phyloP scores from a whole-genome alignment of 495 filamentous ascomycete species.

The Terfezia boudieri region DNA sequence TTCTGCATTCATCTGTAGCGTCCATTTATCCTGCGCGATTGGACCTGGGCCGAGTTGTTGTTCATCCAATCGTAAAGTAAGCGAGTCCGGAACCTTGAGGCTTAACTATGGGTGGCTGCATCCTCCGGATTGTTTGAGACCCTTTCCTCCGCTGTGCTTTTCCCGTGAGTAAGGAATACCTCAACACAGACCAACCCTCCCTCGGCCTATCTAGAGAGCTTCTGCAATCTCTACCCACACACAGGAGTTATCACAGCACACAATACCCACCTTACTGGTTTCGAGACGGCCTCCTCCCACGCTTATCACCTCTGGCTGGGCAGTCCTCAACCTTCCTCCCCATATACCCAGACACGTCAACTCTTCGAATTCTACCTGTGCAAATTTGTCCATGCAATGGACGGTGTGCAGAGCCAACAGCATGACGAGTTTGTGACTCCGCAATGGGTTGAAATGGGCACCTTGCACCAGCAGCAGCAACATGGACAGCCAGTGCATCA shows the following conservation, averaged over 20 bases:
- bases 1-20: not conserved
- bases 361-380: not conserved
- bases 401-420: conserved; percentile 19
- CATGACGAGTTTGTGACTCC: conserved; percentile 28
- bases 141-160: conserved; percentile 10
- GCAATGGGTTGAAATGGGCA: conserved; percentile 30
- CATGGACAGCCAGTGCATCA: conserved; percentile 18
- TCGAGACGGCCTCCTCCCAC: not conserved
- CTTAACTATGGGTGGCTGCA: conserved; percentile 17
- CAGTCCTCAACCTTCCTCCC: not conserved
- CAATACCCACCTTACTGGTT: not conserved
- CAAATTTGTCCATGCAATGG: conserved; percentile 15
- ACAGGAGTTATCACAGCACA: not conserved
- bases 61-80: not conserved
- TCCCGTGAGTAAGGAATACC: conserved; percentile 5
- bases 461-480: conserved; percentile 21
- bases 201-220: not conserved
- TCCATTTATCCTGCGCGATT: not conserved
- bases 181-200: conserved; percentile 6
- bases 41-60: not conserved
- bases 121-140: conserved; percentile 5
- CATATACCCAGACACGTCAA: not conserved
- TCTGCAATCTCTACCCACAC: not conserved
- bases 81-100: not conserved
- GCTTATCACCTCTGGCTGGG: not conserved